Base-by-base conservation (phyloP, 73 alveolate species). In the Paramecium pentaurelia region DNA sequence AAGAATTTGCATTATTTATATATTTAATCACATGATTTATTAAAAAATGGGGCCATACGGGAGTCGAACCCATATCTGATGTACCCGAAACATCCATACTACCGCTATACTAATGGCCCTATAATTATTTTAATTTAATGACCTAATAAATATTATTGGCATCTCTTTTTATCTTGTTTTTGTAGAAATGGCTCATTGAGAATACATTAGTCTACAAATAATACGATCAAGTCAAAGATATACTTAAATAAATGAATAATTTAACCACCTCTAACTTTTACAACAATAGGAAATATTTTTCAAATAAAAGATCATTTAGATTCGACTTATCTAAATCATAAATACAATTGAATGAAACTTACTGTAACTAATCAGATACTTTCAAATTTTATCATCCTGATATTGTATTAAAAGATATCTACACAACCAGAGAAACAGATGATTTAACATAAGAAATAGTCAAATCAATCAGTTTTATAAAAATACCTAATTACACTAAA, bases 71-170 rank as follows among this genome's bases (percentile, higher is more conserved):
- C 91, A 80, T 80, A 80, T 80, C 91, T 80, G 91, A 80, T 80
- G 91, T 49, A 80, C 91, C 91, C 91, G 91, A 80, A 80, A 49
- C 91, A 80, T 80, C 91, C 91, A 80, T 80, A 80, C 91, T 80
- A 80, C 91, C 91, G 91, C 91, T 80, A 80, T 80, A 80, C 91
- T 80, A 80, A 80, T 80, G 75, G 91, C 91, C 91, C 91, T 80
- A 64, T 64, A 54, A 54, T 54, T 54, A 54, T 54, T 54, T 54
- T 54, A 54, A 54, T 1, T 54, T 54, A 54, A 54, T 54, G 70
- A 54, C 70, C 36, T 54, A 18, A 18, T 54, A 54, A 54, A 54
- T 54, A 54, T 54, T 54, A 54, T 54, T 54, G 70, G 34, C 36
- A 18, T 54, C 70, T 8, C 70, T 54, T 0, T 18, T n/a, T 22